Conservation (phyloP, 192 early-diverging fungal genomes). For the Podila minutissima region DNA sequence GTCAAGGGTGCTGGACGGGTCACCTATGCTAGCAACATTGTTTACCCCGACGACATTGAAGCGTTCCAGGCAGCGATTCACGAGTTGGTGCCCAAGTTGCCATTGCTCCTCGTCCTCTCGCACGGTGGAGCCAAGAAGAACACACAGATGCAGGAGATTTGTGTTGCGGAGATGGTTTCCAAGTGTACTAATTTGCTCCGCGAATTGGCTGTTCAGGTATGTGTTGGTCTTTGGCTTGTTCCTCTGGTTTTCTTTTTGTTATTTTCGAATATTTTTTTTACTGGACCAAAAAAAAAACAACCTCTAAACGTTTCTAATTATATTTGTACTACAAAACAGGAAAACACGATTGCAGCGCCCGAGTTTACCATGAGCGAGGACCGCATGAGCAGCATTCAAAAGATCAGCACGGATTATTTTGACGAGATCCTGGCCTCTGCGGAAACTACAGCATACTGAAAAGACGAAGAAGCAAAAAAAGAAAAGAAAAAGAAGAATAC, state of each 20-base stretch:
- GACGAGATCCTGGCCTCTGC: constrained; percentile 35
- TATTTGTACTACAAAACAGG: background rate
- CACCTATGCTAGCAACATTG: constrained; percentile 32
- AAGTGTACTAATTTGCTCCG: constrained; percentile 29
- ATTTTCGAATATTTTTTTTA: background rate
- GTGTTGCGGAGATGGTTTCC: constrained; percentile 37
- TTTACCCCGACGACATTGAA: constrained; percentile 22
- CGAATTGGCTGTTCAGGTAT: constrained; percentile 30
- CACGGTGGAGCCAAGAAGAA: background rate
- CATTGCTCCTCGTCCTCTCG: constrained; percentile 2
- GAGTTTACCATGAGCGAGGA: constrained; percentile 37
- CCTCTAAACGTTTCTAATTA: background rate
- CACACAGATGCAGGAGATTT: constrained; percentile 11
- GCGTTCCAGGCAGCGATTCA: constrained; percentile 14
- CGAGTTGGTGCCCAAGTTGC: constrained; percentile 16
- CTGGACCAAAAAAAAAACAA: background rate
- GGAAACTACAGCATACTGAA: constrained; percentile 26
- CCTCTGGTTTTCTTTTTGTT: background rate
- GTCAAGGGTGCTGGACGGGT: constrained; percentile 15
- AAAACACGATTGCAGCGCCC: background rate
- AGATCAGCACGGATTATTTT: constrained; percentile 47
- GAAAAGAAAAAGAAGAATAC: background rate
- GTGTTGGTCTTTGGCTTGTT: background rate
- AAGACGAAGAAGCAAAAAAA: background rate
- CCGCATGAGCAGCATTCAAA: constrained; percentile 30